A percentile compares a stretch with the other conserved stretches of the same genome.
Conservation (phyloP, 257 asterid genomes). For the Solanum habrochaites region DNA sequence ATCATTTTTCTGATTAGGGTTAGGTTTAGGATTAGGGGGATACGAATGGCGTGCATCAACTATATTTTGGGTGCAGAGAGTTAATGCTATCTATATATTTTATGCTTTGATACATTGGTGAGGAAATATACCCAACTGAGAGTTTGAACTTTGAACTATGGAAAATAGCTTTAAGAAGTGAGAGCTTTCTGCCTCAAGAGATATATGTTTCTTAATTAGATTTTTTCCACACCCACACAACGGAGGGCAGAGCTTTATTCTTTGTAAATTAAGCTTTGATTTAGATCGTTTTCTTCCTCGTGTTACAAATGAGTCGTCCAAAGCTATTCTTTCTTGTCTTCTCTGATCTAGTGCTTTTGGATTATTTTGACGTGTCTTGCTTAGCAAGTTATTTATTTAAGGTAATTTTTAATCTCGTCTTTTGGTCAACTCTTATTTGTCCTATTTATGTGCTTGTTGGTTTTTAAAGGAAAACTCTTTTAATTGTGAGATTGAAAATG, state of each 20-base stretch:
- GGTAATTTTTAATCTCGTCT: not conserved
- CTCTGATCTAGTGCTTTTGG: not conserved
- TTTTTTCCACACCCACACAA: not conserved
- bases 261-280: not conserved
- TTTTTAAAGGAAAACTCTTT: not conserved
- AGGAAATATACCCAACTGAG: not conserved
- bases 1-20: not conserved
- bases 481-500: not conserved
- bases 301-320: not conserved
- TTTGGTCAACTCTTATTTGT: not conserved
- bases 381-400: not conserved
- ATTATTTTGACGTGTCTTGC: not conserved
- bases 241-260: not conserved
- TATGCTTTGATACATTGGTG: not conserved
- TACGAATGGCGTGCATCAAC: not conserved
- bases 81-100: not conserved
- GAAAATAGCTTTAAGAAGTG: not conserved
- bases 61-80: not conserved
- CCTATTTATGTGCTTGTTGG: not conserved
- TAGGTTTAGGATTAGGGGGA: not conserved
- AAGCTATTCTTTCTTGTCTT: not conserved
- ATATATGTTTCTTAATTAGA: not conserved
- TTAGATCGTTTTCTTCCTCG: not conserved
- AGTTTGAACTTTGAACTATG: not conserved
- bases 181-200: not conserved